Percentiles rank a stretch among this genome's conserved stretches.
Evolutionary conservation across 768 basidiomycete species (phyloP).

Genomic region (Chiua virens): DNA sequence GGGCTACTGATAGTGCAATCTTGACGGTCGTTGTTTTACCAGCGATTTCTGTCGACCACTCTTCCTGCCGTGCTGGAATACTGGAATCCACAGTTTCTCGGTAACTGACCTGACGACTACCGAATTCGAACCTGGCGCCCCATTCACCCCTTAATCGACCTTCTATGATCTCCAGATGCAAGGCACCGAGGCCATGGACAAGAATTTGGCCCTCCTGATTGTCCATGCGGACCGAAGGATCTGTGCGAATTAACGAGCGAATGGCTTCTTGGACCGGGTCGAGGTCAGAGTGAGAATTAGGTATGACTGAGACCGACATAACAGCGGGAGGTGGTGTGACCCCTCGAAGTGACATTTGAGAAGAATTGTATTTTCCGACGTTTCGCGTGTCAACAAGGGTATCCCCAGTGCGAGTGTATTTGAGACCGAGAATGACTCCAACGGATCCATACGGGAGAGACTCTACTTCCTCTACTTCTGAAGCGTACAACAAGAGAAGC

Average conservation of each 20-base stretch:
- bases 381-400: constrained; percentile 64
- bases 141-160: constrained; percentile 80
- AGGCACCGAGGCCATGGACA: constrained; percentile 78
- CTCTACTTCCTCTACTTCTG: constrained; percentile 74
- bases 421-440: constrained; percentile 81
- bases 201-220: constrained; percentile 80
- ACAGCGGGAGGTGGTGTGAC: constrained; percentile 81
- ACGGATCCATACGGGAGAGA: constrained; percentile 79
- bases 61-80: constrained; percentile 33
- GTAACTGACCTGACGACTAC: constrained; percentile 76
- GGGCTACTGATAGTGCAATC: constrained; percentile 55
- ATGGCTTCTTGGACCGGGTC: constrained; percentile 77
- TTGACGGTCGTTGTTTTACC: constrained; percentile 54
- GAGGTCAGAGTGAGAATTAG: constrained; percentile 76
- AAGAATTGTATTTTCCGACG: constrained; percentile 32
- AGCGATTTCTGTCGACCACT: constrained; percentile 63
- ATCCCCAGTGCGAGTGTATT: constrained; percentile 84
- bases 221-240: constrained; percentile 84
- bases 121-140: constrained; percentile 75
- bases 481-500: constrained; percentile 76
- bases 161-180: constrained; percentile 89
- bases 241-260: constrained; percentile 72
- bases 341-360: constrained; percentile 49
- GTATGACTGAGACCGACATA: constrained; percentile 81
- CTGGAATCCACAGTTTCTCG: constrained; percentile 52